Evolutionary conservation across 1,139 yeast species (phyloP).

Genomic region (Geotrichum fermentans): DNA sequence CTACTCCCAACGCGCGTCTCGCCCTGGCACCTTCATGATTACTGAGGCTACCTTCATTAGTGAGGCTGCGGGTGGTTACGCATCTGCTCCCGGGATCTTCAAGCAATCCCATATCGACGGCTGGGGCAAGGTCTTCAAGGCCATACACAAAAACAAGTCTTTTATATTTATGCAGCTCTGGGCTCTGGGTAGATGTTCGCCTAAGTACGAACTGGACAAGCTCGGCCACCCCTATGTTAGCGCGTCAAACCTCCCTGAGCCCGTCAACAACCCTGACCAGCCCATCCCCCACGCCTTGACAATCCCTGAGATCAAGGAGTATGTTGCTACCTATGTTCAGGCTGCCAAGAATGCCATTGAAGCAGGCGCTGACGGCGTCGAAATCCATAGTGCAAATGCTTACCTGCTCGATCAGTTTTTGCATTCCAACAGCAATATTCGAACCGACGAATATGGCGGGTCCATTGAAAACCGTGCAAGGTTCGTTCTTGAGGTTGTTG

Average conservation of each 20-base stretch:
- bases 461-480: slow-evolving; percentile 64
- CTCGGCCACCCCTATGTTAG: slow-evolving; percentile 35
- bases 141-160: slow-evolving; percentile 52
- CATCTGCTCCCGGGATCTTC: slow-evolving; percentile 53
- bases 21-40: slow-evolving; percentile 47
- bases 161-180: slow-evolving; percentile 54
- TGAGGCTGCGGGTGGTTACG: slow-evolving; percentile 39
- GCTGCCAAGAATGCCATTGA: no score
- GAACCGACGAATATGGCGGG: slow-evolving; percentile 71
- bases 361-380: slow-evolving; percentile 68
- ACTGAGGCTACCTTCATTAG: slow-evolving; percentile 43
- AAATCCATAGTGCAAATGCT: slow-evolving; percentile 69
- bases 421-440: slow-evolving; percentile 47
- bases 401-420: slow-evolving; percentile 54
- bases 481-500: slow-evolving; percentile 52
- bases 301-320: slow-evolving; percentile 39
- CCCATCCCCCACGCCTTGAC: slow-evolving; percentile 38
- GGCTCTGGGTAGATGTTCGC: slow-evolving; percentile 55
- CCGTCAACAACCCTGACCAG: slow-evolving; percentile 20
- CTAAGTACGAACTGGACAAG: slow-evolving; percentile 39
- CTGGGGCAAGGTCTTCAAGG: slow-evolving; percentile 49
- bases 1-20: slow-evolving; percentile 48
- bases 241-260: slow-evolving; percentile 34
- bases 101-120: slow-evolving; percentile 44
- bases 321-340: slow-evolving; percentile 36